Base-by-base conservation (phyloP, 2,329 filamentous ascomycete species). In the Sordariomycetes sp. region DNA sequence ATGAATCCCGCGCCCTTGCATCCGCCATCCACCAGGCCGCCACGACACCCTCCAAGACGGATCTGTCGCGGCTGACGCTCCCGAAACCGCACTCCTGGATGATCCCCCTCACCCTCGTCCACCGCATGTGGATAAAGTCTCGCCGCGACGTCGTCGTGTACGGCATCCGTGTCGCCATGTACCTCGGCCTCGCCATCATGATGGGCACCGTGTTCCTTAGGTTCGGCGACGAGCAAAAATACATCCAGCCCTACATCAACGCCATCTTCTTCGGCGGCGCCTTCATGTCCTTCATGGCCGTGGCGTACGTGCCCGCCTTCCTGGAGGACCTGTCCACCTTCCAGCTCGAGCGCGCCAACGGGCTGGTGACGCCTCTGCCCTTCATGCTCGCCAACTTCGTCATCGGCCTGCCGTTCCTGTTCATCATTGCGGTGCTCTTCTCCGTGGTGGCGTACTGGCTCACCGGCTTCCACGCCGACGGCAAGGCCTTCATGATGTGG, bases 171-270 rank as follows among this genome's bases (percentile, higher is more conserved):
- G 67, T 92, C 27, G 79, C 72, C 26, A 93, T 93, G 85, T 92
- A 93, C 55, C 42, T 48, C 16, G 74, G 75, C 1, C 66, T 93
- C 12, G 85, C 85, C 2, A 74, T 92, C 45, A 80, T 92, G 73
- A 87, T 90, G 80, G 86, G 86, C 5, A 93, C 86, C 0, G 82
- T 93, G 10, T 94, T 84, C 79, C 61, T 93, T 11, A 75, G 86
- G 6, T 66, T 94, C 3, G 60, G 69, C 4, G 68, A 79, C 0
- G 61, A 68, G 0, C 86, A 93, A 51, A 63, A 69, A 36, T 81
- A 82, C 38, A 90, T 94, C 45, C 80, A 86, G 46, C 77, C 85
- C 0, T 83, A 85, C 47, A 86, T 79, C 55, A 94, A 93, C 52
- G 82, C 84, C 31, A 82, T 93, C 33, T 82, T 82, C 65, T 84